Conservation (phyloP, 345 rosid genomes). For the Corchorus capsularis region DNA sequence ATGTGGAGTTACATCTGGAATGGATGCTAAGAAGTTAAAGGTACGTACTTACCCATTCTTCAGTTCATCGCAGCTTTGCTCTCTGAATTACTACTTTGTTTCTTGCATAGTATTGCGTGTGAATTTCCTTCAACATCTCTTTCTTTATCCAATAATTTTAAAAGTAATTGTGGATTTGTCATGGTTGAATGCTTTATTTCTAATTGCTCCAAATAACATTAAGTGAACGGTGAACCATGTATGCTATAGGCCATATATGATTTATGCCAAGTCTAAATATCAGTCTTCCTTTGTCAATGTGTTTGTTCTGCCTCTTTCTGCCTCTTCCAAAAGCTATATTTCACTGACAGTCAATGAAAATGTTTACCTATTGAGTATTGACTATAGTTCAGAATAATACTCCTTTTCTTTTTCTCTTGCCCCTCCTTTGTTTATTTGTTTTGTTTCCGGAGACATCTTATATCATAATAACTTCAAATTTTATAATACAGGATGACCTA, state of each 20-base stretch:
- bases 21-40: conserved; percentile 88
- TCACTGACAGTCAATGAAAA: neutral
- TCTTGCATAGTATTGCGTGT: neutral
- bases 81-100: neutral
- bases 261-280: neutral
- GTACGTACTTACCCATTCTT: conserved; percentile 26
- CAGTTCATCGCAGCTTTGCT: neutral
- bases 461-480: neutral
- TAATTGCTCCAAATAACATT: no score
- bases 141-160: neutral
- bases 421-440: neutral
- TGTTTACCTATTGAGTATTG: neutral
- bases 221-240: neutral
- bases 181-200: neutral
- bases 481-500: conserved; percentile 70
- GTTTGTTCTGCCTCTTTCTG: neutral
- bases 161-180: neutral
- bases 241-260: neutral
- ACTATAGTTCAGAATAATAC: neutral
- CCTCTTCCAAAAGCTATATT: neutral
- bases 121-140: neutral
- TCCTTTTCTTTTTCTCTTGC: neutral
- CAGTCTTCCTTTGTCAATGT: neutral
- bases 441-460: neutral
- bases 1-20: conserved; percentile 75